Percentiles rank a stretch among this genome's conserved stretches.
These are phyloP conservation scores for Elymus sibiricus DNA, from an alignment of 176 grass and related monocot genomes.

Conservation along the genomic window DNA sequence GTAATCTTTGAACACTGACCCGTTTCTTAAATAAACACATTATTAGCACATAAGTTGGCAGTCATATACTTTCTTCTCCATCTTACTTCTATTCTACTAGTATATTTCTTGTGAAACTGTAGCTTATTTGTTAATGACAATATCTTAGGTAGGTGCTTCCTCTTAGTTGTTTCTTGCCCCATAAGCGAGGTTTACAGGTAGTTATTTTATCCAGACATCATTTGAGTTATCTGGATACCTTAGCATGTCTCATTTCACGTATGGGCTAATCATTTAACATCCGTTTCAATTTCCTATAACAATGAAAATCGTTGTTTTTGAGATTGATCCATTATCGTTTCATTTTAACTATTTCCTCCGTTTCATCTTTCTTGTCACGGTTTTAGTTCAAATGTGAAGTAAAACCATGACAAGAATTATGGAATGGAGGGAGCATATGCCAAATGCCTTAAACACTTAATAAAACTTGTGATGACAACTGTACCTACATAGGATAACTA, in stretches of 20 bases:
- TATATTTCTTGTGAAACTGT: neutral
- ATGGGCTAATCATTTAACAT: slow-evolving; percentile 4
- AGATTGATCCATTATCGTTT: neutral
- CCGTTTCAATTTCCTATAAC: neutral
- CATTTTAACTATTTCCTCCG: neutral
- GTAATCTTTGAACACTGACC: neutral
- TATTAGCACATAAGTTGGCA: slow-evolving; percentile 20
- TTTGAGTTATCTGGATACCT: slow-evolving; percentile 21
- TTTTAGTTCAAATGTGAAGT: too few relatives aligned
- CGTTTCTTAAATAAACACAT: neutral
- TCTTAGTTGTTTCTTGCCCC: slow-evolving; percentile 29
- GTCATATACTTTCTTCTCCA: neutral
- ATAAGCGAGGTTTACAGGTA: slow-evolving; percentile 32
- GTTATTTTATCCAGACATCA: slow-evolving; percentile 25
- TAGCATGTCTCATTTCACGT: neutral
- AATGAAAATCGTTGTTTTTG: neutral
- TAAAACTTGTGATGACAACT: neutral
- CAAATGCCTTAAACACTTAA: neutral
- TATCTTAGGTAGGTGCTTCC: slow-evolving; percentile 17
- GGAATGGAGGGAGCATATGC: neutral
- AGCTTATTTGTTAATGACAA: neutral
- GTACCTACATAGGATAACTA: slow-evolving; percentile 7
- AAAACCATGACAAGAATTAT: too few relatives aligned
- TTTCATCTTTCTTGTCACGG: too few relatives aligned
- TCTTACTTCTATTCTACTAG: neutral